phyloP scores from a whole-genome alignment of 768 basidiomycete species.

The Lyophyllum shimeji region DNA sequence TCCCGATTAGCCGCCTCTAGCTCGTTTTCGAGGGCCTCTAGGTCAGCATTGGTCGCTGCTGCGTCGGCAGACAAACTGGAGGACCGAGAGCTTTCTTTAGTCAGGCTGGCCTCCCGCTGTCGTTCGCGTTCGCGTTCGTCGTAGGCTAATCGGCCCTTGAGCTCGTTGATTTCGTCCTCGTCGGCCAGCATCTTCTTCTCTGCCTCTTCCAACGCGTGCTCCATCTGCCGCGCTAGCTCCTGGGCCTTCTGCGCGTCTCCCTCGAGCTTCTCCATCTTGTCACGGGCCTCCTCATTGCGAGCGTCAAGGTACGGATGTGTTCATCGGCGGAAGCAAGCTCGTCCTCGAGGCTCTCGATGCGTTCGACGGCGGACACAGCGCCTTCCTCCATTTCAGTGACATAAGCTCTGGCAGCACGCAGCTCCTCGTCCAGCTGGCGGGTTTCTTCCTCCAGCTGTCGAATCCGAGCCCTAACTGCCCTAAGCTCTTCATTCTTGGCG shows the following conservation, averaged over 20 bases:
- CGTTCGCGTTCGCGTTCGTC: constrained; percentile 60
- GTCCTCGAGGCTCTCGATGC: constrained; percentile 54
- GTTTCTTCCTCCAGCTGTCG: constrained; percentile 34
- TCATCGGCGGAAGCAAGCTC: constrained; percentile 49
- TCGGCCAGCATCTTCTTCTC: constrained; percentile 71
- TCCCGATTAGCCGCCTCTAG: constrained; percentile 77
- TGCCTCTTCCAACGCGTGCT: constrained; percentile 72
- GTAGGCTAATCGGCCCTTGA: constrained; percentile 49
- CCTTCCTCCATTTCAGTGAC: constrained; percentile 61
- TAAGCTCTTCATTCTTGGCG: constrained; percentile 35
- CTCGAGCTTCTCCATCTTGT: constrained; percentile 51
- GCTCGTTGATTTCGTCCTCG: constrained; percentile 48
- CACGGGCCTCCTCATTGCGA: constrained; percentile 45
- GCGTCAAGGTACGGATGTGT: constrained; percentile 40
- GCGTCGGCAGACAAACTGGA: constrained; percentile 25
- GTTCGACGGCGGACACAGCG: constrained; percentile 49
- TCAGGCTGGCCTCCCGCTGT: constrained; percentile 36
- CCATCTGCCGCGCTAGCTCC: constrained; percentile 65
- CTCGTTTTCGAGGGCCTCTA: constrained; percentile 70
- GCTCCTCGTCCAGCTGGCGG: constrained; percentile 41
- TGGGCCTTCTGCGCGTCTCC: constrained; percentile 50
- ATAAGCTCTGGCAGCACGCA: constrained; percentile 50
- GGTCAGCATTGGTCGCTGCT: constrained; percentile 50
- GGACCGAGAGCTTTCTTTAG: constrained; percentile 20
- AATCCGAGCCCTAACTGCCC: constrained; percentile 25